phyloP scores from a whole-genome alignment of 106 monocot species.

The Narthecium ossifragum region DNA sequence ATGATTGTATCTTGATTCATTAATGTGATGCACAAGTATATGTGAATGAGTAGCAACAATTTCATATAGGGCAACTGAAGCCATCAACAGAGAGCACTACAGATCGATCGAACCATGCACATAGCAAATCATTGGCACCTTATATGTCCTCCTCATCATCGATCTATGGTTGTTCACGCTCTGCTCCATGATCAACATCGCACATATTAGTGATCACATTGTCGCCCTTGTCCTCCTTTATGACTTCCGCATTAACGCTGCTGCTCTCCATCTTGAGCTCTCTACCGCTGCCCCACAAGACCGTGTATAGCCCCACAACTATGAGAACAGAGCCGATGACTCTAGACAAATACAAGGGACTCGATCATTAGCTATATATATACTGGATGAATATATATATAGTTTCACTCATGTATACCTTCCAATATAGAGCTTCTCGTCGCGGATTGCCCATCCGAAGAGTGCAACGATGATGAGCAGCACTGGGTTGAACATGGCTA shows the following conservation, averaged over 20 bases:
- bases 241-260: too few relatives aligned
- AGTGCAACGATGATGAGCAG: conserved; percentile 65
- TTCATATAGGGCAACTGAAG: too few relatives aligned
- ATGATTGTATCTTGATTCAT: too few relatives aligned
- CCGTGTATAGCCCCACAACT: conserved; percentile 43
- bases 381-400: too few relatives aligned
- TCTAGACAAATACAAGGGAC: conserved; percentile 9
- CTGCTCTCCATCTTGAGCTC: conserved; percentile 13
- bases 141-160: too few relatives aligned
- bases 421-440: conserved; percentile 65
- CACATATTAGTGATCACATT: neutral
- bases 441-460: conserved; percentile 66
- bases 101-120: too few relatives aligned
- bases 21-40: too few relatives aligned
- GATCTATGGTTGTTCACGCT: neutral
- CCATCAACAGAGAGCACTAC: too few relatives aligned
- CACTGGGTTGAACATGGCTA: conserved; percentile 79
- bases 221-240: neutral
- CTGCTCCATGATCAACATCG: neutral
- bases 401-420: conserved; percentile 8
- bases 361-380: neutral
- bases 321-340: conserved; percentile 33
- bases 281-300: conserved; percentile 51
- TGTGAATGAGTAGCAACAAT: too few relatives aligned
- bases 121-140: too few relatives aligned